Percentiles rank a stretch among this genome's conserved stretches.
These are phyloP conservation scores for Aspergillus viridinutans DNA, from an alignment of 2,329 filamentous ascomycete species.

Conservation along the genomic window DNA sequence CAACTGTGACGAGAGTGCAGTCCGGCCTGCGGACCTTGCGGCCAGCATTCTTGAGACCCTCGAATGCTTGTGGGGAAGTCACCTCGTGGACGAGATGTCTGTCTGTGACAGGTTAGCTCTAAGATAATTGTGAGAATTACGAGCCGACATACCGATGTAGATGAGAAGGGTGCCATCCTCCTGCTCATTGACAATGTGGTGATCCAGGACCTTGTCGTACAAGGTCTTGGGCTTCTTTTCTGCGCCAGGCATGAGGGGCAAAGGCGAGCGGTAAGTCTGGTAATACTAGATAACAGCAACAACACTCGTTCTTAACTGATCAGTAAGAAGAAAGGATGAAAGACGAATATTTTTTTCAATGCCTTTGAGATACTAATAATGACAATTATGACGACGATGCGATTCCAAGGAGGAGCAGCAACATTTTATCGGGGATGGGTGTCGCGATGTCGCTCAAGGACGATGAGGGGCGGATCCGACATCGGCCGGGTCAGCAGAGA, in stretches of 20 bases:
- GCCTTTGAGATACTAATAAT: neutral
- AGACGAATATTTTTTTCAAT: constrained; percentile 2
- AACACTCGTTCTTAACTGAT: neutral
- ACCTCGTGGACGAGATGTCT: constrained; percentile 97
- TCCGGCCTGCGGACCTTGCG: constrained; percentile 88
- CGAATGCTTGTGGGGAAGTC: constrained; percentile 98
- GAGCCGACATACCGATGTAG: constrained; percentile 71
- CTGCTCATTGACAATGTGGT: constrained; percentile 93
- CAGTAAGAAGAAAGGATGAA: constrained; percentile 4
- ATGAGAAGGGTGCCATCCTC: constrained; percentile 86
- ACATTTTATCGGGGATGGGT: constrained; percentile 20
- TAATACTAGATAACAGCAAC: neutral
- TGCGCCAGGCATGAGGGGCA: constrained; percentile 67
- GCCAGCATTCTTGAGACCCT: constrained; percentile 84
- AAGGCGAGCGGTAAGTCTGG: constrained; percentile 4
- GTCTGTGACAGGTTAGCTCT: constrained; percentile 52
- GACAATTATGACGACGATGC: constrained; percentile 8
- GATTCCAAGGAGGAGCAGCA: constrained; percentile 3
- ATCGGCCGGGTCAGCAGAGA: constrained; percentile 35
- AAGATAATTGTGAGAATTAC: constrained; percentile 2
- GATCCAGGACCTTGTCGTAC: constrained; percentile 96
- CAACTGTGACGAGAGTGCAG: constrained; percentile 92
- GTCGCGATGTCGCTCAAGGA: constrained; percentile 34
- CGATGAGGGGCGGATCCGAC: constrained; percentile 32
- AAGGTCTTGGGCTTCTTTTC: constrained; percentile 73